Conservation (phyloP, 768 basidiomycete species). For the Mrakia hoshinonis region DNA sequence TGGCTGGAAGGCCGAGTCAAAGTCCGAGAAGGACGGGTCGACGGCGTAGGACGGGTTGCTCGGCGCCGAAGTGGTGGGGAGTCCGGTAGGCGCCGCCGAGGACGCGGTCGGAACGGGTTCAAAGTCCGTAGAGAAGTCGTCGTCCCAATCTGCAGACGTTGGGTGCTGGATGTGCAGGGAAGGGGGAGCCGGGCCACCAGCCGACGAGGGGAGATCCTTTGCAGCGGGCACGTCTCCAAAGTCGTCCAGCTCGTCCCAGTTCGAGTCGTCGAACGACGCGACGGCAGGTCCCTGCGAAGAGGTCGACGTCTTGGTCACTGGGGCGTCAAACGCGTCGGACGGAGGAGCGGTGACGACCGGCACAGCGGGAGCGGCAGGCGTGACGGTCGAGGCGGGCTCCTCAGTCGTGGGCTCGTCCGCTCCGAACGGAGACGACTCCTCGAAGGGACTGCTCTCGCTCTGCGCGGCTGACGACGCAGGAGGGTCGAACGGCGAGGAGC, state of each 20-base stretch:
- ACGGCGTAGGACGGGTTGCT: slow-evolving; percentile 31
- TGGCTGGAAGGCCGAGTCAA: slow-evolving; percentile 42
- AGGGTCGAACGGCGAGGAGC: neutral
- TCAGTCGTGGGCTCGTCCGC: neutral
- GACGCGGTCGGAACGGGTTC: slow-evolving; percentile 30
- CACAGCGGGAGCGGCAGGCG: slow-evolving; percentile 18
- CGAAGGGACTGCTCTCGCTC: neutral
- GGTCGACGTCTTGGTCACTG: neutral
- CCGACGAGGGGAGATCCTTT: neutral
- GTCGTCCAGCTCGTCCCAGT: neutral
- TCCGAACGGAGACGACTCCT: slow-evolving; percentile 29
- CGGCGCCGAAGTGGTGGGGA: slow-evolving; percentile 29
- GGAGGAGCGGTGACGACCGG: slow-evolving; percentile 33
- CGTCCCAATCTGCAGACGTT: slow-evolving; percentile 31
- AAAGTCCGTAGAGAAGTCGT: slow-evolving; percentile 37
- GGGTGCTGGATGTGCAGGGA: neutral
- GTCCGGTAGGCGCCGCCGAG: neutral
- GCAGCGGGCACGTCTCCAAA: slow-evolving; percentile 16
- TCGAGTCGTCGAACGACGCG: slow-evolving; percentile 12
- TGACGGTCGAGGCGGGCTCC: neutral
- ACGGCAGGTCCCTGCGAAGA: neutral
- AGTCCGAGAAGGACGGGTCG: slow-evolving; percentile 40
- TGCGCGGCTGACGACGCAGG: neutral
- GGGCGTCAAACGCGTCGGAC: slow-evolving; percentile 17
- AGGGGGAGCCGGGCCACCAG: slow-evolving; percentile 17